These are phyloP conservation scores for Cutaneotrichosporon curvatum DNA, from an alignment of 1,284 basidiomycete species.

Conservation along the genomic window DNA sequence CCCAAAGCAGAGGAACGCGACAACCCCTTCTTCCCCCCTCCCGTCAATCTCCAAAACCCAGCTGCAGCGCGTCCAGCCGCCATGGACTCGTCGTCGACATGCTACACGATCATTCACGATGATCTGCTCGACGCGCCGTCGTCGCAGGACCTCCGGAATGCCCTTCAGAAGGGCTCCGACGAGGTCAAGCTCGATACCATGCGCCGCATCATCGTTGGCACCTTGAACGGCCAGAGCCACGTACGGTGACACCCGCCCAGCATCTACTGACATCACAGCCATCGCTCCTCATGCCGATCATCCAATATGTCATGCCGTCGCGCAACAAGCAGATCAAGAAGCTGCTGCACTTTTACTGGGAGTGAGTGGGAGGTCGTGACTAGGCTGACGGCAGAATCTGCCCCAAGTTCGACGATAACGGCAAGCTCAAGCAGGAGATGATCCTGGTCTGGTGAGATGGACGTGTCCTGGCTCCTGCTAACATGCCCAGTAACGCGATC, in stretches of 20 bases:
- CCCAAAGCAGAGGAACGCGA: no score
- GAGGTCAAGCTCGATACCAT: constrained; percentile 97
- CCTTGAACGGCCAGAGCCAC: constrained; percentile 84
- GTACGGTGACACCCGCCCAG: constrained; percentile 36
- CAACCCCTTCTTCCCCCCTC: no score
- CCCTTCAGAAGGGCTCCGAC: constrained; percentile 85
- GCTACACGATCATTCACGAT: constrained; percentile 82
- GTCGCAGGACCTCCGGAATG: constrained; percentile 72
- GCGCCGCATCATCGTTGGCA: constrained; percentile 88
- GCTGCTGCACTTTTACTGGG: constrained; percentile 98
- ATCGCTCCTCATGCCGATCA: constrained; percentile 90
- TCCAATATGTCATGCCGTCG: constrained; percentile 94
- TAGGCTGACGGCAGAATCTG: constrained; percentile 55
- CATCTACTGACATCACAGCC: constrained; percentile 52
- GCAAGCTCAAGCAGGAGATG: constrained; percentile 99
- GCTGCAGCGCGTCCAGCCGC: no score
- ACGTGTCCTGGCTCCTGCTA: background rate
- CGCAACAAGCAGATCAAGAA: constrained; percentile 98
- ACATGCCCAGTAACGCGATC: constrained; percentile 71
- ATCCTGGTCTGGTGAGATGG: constrained; percentile 86
- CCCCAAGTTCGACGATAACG: constrained; percentile 94
- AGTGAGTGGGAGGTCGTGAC: constrained; percentile 46
- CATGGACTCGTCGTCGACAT: constrained; percentile 50
- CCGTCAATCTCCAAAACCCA: no score
- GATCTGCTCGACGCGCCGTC: constrained; percentile 64